Evolutionary conservation across 1,284 basidiomycete genomes (phyloP).

Genomic region (Neonothopanus nambi): DNA sequence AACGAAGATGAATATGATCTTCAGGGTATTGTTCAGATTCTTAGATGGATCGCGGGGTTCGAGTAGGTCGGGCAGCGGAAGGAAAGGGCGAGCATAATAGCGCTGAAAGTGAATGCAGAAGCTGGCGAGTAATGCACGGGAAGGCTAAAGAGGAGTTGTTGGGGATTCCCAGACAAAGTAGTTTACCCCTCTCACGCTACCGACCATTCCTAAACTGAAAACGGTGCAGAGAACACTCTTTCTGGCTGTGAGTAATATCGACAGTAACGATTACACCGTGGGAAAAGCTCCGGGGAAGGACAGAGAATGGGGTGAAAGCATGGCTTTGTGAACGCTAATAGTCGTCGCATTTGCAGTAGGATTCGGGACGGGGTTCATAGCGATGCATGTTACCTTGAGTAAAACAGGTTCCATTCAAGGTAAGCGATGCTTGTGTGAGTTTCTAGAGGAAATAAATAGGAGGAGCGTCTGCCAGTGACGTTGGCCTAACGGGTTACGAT

Average conservation of each 20-base stretch:
- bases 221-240: background rate
- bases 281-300: constrained; percentile 1
- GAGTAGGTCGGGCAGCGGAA: no score
- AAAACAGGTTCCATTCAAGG: background rate
- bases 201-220: background rate
- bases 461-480: background rate
- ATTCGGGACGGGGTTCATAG: background rate
- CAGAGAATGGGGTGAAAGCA: constrained; percentile 1
- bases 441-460: constrained; percentile 11
- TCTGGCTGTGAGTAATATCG: background rate
- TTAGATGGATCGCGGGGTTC: no score
- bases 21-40: no score
- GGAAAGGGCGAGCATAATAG: no score
- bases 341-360: background rate
- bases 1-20: no score
- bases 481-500: background rate
- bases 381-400: background rate
- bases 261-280: constrained; percentile 16
- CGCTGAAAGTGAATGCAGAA: no score
- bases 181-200: no score
- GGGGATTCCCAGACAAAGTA: no score
- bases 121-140: no score
- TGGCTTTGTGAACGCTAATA: no score
- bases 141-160: no score
- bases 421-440: background rate